A percentile compares a stretch with the other conserved stretches of the same genome.
Evolutionary conservation across 2,329 filamentous ascomycete genomes (phyloP).

Genomic region (Periconia macrospinosa): DNA sequence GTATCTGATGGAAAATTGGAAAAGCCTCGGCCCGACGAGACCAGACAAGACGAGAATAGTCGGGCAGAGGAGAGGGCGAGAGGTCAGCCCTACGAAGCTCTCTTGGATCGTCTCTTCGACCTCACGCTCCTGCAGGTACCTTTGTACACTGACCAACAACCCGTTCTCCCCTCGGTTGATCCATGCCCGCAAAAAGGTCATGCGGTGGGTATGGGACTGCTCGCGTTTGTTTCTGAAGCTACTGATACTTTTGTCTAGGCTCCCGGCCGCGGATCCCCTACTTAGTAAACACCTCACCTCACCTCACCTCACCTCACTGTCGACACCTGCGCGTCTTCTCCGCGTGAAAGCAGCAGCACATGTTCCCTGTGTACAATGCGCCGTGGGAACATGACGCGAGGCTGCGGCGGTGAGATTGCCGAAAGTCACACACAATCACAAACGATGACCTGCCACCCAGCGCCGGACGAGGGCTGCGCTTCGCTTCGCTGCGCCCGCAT

Average conservation of each 20-base stretch:
- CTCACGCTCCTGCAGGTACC: slow-evolving; percentile 32
- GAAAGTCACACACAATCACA: slow-evolving; percentile 31
- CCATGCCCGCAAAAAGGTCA: slow-evolving; percentile 19
- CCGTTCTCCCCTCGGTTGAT: neutral
- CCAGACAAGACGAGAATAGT: neutral
- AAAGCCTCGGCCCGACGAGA: slow-evolving; percentile 2
- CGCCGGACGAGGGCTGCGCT: neutral
- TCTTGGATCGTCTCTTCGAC: slow-evolving; percentile 2
- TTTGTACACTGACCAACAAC: slow-evolving; percentile 5
- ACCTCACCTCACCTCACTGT: slow-evolving; percentile 17
- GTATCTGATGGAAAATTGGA: neutral
- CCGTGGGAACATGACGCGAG: slow-evolving; percentile 10
- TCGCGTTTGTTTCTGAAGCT: slow-evolving; percentile 14
- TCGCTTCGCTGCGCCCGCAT: slow-evolving; percentile 13
- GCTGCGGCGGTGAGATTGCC: slow-evolving; percentile 27
- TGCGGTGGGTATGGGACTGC: slow-evolving; percentile 22
- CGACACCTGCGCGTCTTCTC: slow-evolving; percentile 12
- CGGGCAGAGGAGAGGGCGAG: no score
- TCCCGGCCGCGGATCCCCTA: slow-evolving; percentile 38
- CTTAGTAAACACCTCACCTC: slow-evolving; percentile 15
- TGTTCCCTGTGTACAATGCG: no score
- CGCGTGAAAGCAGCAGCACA: neutral
- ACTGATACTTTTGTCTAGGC: slow-evolving; percentile 14
- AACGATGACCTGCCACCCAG: slow-evolving; percentile 23
- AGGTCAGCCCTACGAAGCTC: slow-evolving; percentile 17